Percentiles rank a stretch among this genome's conserved stretches.
phyloP scores from a whole-genome alignment of 140 eudicot genomes.

The Bidens hawaiensis region DNA sequence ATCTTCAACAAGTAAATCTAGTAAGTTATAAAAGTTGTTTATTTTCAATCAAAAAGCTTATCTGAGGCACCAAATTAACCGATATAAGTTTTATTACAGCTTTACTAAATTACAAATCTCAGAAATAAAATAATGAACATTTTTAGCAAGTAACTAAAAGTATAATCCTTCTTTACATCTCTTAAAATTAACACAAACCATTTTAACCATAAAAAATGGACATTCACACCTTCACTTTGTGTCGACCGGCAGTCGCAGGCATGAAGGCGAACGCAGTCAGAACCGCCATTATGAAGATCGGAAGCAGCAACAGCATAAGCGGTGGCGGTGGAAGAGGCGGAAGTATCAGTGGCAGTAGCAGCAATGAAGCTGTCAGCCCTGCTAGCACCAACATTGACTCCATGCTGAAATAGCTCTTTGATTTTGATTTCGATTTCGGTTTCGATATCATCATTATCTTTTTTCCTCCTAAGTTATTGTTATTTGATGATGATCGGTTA shows the following conservation, averaged over 20 bases:
- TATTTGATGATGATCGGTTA: conserved; percentile 4
- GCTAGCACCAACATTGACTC: conserved; percentile 56
- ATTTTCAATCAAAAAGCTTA: too few species aligned
- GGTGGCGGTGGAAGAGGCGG: conserved; percentile 93
- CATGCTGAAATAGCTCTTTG: conserved; percentile 51
- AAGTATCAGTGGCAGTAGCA: conserved; percentile 64
- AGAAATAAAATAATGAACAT: neutral
- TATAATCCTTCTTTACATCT: conserved; percentile 5
- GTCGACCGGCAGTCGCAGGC: conserved; percentile 30
- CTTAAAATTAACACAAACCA: neutral
- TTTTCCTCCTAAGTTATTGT: conserved; percentile 1
- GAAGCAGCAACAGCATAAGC: conserved; percentile 59
- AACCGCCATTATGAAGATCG: conserved; percentile 52
- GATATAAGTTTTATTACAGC: neutral
- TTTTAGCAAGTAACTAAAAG: neutral
- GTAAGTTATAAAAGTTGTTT: too few species aligned
- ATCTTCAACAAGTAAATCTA: too few species aligned
- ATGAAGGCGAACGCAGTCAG: conserved; percentile 61
- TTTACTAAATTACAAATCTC: neutral
- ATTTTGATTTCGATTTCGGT: conserved; percentile 16
- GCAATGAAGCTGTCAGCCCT: conserved; percentile 59
- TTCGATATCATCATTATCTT: conserved; percentile 10
- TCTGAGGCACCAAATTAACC: too few species aligned
- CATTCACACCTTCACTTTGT: conserved; percentile 4
- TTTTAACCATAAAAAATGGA: neutral